Evolutionary conservation across 2,329 filamentous ascomycete genomes (phyloP), one percentile per base, ranked within the genome.

Genomic region (Colletotrichum lindemuthianum): DNA sequence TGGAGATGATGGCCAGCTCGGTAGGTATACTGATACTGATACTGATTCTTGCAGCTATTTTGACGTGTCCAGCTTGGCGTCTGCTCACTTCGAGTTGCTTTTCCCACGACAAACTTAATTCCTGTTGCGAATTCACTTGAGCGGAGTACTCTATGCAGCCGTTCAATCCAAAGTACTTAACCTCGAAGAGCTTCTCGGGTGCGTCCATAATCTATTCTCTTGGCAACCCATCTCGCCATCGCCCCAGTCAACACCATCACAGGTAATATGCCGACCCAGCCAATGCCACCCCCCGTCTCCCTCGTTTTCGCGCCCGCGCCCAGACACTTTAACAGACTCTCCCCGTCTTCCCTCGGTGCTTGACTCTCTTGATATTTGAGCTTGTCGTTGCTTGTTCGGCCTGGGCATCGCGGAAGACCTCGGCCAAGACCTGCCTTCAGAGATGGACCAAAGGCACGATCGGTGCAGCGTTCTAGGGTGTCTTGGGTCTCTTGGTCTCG

Each of bases 301-400:
- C 33, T 13, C 4, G n/a, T 33, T 11, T 12, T 15, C 13, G 51
- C 45, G 47, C 51, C 58, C 34, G 45, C 47, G 41, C 58, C 47
- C 24, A 57, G 51, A 32, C 52, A 33, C 15, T 36, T 32, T 43
- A 50, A 39, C 12, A 24, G 24, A 24, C 24, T 24, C 24, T 24
- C 24, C 6, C 11, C n/a, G 24, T 36, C 24, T 7, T 12, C 15
- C n/a, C 9, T 16, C 12, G 12, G 33, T 12, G 10, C n/a, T 24
- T 34, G n/a, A n/a, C 33, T 51, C 33, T 58, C 47, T 61, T 56
- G 16, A 51, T 13, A 9, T 24, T n/a, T 15, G 47, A 57, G 58
- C 51, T 65, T 61, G 56, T 47, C 41, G 58, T 52, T 61, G 58
- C 58, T 65, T 52, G 61, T 61, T 48, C 34, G 5, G 45, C 15